Percentiles rank a stretch among this genome's conserved stretches.
Conservation (phyloP, 495 filamentous ascomycete species). For the Daldinia caldariorum region DNA sequence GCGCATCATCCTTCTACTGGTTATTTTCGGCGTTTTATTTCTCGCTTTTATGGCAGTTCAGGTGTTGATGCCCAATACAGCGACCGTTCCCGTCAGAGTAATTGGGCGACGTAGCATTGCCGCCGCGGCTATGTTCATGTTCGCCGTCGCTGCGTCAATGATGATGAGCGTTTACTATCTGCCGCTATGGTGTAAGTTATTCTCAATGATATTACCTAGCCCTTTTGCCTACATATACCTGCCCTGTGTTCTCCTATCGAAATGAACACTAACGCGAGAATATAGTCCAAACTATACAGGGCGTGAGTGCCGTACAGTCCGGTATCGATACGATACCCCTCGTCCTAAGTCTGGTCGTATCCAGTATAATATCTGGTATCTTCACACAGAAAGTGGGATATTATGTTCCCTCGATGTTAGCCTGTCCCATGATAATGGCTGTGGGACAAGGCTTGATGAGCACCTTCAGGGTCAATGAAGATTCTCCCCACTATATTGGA, state of each 20-base stretch:
- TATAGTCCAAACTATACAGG: slow-evolving; percentile 77
- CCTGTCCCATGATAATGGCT: slow-evolving; percentile 66
- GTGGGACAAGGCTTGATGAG: slow-evolving; percentile 74
- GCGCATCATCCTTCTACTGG: slow-evolving; percentile 75
- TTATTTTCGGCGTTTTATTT: slow-evolving; percentile 70
- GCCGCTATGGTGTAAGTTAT: slow-evolving; percentile 77
- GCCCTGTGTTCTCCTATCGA: slow-evolving; percentile 44
- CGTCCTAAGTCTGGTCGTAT: slow-evolving; percentile 61
- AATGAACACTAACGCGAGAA: slow-evolving; percentile 60
- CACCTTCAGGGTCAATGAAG: slow-evolving; percentile 66
- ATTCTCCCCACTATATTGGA: slow-evolving; percentile 70
- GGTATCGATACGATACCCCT: slow-evolving; percentile 70
- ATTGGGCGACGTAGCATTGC: slow-evolving; percentile 79
- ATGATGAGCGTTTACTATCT: slow-evolving; percentile 74
- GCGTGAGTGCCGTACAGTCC: slow-evolving; percentile 64
- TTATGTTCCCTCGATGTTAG: slow-evolving; percentile 73
- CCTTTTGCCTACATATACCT: not conserved
- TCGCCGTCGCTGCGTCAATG: slow-evolving; percentile 71
- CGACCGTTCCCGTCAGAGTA: slow-evolving; percentile 79
- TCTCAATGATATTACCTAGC: not conserved
- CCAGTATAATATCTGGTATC: slow-evolving; percentile 60
- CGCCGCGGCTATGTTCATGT: slow-evolving; percentile 66
- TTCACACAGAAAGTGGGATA: slow-evolving; percentile 69
- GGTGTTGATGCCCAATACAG: slow-evolving; percentile 71
- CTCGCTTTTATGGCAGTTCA: slow-evolving; percentile 72